These are phyloP conservation scores for Paramyrothecium sp. DNA, from an alignment of 2,329 filamentous ascomycete genomes.

Conservation along the genomic window DNA sequence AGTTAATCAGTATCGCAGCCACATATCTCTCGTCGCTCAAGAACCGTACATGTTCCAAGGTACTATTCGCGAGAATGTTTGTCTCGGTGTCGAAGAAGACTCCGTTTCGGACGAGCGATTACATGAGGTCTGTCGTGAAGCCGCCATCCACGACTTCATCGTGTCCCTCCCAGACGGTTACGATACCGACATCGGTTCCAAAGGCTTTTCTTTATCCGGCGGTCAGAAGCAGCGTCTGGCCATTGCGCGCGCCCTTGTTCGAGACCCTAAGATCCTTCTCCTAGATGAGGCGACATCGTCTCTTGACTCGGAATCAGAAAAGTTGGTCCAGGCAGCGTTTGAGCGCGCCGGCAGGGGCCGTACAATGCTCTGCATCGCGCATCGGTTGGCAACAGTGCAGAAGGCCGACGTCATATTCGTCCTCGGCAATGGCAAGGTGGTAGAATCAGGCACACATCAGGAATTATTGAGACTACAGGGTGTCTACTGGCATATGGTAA, in stretches of 20 bases:
- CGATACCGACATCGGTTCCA: conserved; percentile 48
- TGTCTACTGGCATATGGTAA: background rate
- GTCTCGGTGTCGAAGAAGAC: conserved; percentile 39
- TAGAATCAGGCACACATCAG: conserved; percentile 38
- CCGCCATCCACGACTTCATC: conserved; percentile 55
- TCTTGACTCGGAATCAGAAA: conserved; percentile 58
- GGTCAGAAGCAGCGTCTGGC: conserved; percentile 57
- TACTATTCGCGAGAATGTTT: conserved; percentile 46
- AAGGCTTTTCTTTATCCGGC: conserved; percentile 55
- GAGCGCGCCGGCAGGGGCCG: conserved; percentile 35
- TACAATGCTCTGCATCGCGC: conserved; percentile 40
- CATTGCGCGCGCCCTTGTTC: conserved; percentile 53
- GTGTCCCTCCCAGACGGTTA: conserved; percentile 47
- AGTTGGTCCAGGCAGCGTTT: conserved; percentile 53
- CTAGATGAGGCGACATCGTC: conserved; percentile 69
- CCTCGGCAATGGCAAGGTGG: conserved; percentile 36
- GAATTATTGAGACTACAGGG: conserved; percentile 12
- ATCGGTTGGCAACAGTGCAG: conserved; percentile 39
- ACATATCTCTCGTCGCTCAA: conserved; percentile 20
- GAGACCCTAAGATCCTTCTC: conserved; percentile 55
- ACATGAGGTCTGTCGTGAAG: conserved; percentile 24
- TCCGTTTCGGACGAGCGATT: conserved; percentile 22
- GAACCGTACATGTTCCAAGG: conserved; percentile 27
- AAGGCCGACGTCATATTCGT: conserved; percentile 44
- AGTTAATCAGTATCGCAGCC: conserved; percentile 14